Percentiles rank a stretch among this genome's conserved stretches.
phyloP scores from a whole-genome alignment of 164 flowering plant species.

The Cinnamomum micranthum region DNA sequence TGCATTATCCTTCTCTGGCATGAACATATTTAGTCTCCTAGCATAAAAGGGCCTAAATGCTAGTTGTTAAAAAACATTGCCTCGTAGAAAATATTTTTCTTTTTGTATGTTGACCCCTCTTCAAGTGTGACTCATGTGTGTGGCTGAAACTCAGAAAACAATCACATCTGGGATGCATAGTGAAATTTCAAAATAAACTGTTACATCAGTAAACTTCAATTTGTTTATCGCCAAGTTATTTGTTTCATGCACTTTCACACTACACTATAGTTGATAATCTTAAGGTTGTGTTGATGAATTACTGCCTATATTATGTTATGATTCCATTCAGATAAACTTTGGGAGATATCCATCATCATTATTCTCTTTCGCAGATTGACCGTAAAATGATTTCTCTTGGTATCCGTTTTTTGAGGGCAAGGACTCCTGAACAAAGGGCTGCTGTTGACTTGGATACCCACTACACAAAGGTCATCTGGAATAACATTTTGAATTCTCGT shows the following conservation, averaged over 20 bases:
- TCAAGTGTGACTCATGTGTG: not conserved
- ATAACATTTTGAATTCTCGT: not conserved
- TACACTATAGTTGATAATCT: not conserved
- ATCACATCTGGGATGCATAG: not conserved
- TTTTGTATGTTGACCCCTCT: not conserved
- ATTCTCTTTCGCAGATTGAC: slow-evolving; percentile 55
- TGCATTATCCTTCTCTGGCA: no score
- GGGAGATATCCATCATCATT: no score
- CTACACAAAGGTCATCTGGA: slow-evolving; percentile 57
- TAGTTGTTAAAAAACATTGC: not conserved
- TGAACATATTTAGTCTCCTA: no score
- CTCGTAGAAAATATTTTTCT: no score
- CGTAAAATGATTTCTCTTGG: slow-evolving; percentile 54
- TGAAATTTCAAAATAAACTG: not conserved
- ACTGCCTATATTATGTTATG: not conserved
- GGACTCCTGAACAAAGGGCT: slow-evolving; percentile 90
- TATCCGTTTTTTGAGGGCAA: slow-evolving; percentile 75
- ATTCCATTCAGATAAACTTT: not conserved
- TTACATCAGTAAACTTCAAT: not conserved
- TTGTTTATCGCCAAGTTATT: not conserved
- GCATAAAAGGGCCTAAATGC: not conserved
- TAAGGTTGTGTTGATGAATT: not conserved
- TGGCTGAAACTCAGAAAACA: not conserved
- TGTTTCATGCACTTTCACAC: not conserved
- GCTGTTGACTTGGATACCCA: slow-evolving; percentile 97